Conservation (phyloP, 2,329 filamentous ascomycete genomes). For the Fonsecaea pugnacius region DNA sequence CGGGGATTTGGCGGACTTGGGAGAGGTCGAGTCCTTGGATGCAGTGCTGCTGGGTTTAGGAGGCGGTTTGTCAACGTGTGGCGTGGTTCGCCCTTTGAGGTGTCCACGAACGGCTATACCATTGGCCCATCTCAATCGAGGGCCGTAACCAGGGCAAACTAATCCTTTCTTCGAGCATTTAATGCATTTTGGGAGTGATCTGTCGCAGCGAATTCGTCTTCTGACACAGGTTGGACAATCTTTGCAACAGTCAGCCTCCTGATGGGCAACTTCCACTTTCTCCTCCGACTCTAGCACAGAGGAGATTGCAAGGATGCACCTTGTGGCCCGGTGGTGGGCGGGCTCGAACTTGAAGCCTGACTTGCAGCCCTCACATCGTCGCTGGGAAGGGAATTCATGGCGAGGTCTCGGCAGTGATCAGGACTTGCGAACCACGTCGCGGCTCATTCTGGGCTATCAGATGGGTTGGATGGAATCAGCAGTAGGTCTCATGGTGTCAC, state of each 20-base stretch:
- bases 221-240: slow-evolving; percentile 35
- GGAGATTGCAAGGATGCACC: slow-evolving; percentile 22
- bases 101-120: slow-evolving; percentile 39
- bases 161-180: slow-evolving; percentile 39
- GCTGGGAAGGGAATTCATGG: slow-evolving; percentile 11
- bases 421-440: not conserved
- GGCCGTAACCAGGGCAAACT: slow-evolving; percentile 39
- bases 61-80: slow-evolving; percentile 27
- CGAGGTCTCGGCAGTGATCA: slow-evolving; percentile 2
- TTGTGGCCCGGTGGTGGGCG: slow-evolving; percentile 25
- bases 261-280: slow-evolving; percentile 1
- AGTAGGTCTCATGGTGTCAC: not conserved
- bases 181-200: slow-evolving; percentile 36
- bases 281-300: slow-evolving; percentile 6
- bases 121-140: slow-evolving; percentile 38
- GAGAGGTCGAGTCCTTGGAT: slow-evolving; percentile 22
- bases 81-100: slow-evolving; percentile 35
- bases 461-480: not conserved
- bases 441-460: slow-evolving; percentile 1
- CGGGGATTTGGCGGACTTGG: slow-evolving; percentile 15
- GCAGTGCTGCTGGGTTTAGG: slow-evolving; percentile 14
- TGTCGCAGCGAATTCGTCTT: slow-evolving; percentile 39
- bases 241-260: slow-evolving; percentile 20
- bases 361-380: not conserved
- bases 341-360: slow-evolving; percentile 11